phyloP scores from a whole-genome alignment of 306 rosid species.

The Sicyos edulis region DNA sequence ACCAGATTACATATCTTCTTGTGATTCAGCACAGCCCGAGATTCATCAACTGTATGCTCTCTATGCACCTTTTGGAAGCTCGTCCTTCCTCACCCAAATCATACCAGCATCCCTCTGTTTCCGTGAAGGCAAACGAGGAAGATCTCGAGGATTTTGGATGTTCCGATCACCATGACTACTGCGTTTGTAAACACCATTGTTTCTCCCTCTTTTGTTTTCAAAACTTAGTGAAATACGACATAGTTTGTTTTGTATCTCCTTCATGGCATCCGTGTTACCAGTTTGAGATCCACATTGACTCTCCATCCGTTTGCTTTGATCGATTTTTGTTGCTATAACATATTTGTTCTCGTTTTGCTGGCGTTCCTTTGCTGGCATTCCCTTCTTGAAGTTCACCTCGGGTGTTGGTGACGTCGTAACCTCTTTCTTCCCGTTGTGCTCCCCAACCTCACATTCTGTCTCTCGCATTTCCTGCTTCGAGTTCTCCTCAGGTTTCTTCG shows the following conservation, averaged over 20 bases:
- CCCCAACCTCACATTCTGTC: too few species aligned
- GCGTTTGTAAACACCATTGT: background rate
- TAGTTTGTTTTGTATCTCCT: slow-evolving; percentile 28
- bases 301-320: slow-evolving; percentile 9
- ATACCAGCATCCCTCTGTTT: slow-evolving; percentile 10
- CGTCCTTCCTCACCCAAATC: slow-evolving; percentile 62
- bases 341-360: slow-evolving; percentile 7
- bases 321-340: background rate
- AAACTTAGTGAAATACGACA: slow-evolving; percentile 23
- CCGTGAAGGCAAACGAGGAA: background rate
- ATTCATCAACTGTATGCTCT: slow-evolving; percentile 12
- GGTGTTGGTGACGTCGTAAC: too few species aligned
- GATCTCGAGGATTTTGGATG: background rate
- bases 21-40: slow-evolving; percentile 8
- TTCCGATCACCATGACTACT: slow-evolving; percentile 9
- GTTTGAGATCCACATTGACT: slow-evolving; percentile 8
- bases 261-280: background rate
- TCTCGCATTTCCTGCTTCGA: too few species aligned
- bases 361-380: background rate
- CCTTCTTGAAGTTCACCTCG: background rate
- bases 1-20: slow-evolving; percentile 27
- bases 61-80: slow-evolving; percentile 18
- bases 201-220: slow-evolving; percentile 10
- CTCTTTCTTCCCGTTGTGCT: too few species aligned
- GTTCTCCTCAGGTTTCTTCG: slow-evolving; percentile 1